A percentile compares a stretch with the other conserved stretches of the same genome.
Evolutionary conservation across 192 early-diverging fungal species (phyloP).

Genomic region (Spinellus fusiger): DNA sequence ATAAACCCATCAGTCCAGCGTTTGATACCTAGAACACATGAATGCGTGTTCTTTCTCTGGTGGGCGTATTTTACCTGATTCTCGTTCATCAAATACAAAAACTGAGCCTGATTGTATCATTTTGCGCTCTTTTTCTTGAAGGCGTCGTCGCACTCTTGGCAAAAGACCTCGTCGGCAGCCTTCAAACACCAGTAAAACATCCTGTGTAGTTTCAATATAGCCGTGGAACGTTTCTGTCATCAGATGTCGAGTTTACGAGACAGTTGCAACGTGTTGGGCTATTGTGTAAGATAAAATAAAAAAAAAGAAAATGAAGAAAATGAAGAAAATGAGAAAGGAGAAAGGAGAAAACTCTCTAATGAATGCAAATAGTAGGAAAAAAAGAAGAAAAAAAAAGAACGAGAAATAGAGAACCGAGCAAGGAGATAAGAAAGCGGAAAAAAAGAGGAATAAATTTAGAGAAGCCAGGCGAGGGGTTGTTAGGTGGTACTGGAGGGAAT

Average conservation of each 20-base stretch:
- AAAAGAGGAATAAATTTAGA: too few relatives aligned
- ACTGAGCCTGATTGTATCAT: constrained; percentile 69
- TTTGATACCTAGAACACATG: constrained; percentile 65
- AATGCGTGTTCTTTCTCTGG: neutral
- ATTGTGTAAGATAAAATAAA: neutral
- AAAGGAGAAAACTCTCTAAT: too few relatives aligned
- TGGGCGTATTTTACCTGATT: constrained; percentile 39
- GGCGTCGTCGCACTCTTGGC: constrained; percentile 61
- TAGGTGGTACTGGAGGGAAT: too few relatives aligned
- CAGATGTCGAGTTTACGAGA: neutral
- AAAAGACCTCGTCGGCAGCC: constrained; percentile 65
- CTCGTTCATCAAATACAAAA: constrained; percentile 83
- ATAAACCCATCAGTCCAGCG: constrained; percentile 82
- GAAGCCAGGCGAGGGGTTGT: too few relatives aligned
- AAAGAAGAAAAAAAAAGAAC: too few relatives aligned
- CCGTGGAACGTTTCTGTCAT: constrained; percentile 53
- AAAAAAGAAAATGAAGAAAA: too few relatives aligned
- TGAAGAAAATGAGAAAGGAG: too few relatives aligned
- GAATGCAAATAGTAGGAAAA: too few relatives aligned
- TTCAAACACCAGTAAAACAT: constrained; percentile 74
- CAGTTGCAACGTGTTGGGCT: neutral
- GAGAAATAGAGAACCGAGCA: too few relatives aligned
- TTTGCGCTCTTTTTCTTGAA: constrained; percentile 67
- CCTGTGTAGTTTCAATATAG: constrained; percentile 68
- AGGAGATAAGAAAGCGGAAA: too few relatives aligned